phyloP scores from a whole-genome alignment of 768 basidiomycete genomes.

The Russula sp. region DNA sequence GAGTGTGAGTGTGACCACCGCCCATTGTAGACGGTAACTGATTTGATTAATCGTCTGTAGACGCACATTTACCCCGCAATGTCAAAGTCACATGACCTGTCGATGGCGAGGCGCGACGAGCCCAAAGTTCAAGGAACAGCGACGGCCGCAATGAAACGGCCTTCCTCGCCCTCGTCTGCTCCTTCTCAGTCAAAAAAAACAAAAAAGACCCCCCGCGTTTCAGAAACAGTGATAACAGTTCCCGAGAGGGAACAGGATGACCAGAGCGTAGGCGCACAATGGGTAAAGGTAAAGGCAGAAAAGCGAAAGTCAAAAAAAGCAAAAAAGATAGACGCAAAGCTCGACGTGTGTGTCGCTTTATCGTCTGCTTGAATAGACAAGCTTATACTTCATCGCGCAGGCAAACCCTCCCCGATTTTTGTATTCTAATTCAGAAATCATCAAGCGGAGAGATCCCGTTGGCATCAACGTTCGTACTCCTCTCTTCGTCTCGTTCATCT shows the following conservation, averaged over 20 bases:
- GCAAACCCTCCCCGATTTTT: slow-evolving; percentile 64
- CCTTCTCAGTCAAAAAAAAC: slow-evolving; percentile 1
- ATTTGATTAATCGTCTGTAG: neutral
- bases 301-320: slow-evolving; percentile 65
- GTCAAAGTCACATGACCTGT: too few species aligned
- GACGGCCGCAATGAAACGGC: slow-evolving; percentile 1
- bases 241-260: neutral
- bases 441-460: slow-evolving; percentile 63
- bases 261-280: slow-evolving; percentile 25
- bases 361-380: slow-evolving; percentile 15
- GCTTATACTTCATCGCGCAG: slow-evolving; percentile 28
- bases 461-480: slow-evolving; percentile 59
- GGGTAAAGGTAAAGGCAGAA: slow-evolving; percentile 73
- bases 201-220: neutral
- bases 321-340: slow-evolving; percentile 48
- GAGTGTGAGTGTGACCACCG: slow-evolving; percentile 1
- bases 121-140: neutral
- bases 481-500: neutral
- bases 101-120: too few species aligned
- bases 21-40: slow-evolving; percentile 2
- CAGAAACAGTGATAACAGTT: neutral
- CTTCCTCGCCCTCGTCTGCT: slow-evolving; percentile 1
- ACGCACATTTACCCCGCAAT: too few species aligned
- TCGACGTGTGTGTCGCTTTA: slow-evolving; percentile 45
- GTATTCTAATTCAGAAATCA: slow-evolving; percentile 73